Conservation (phyloP, 495 filamentous ascomycete species). For the Tuber melanosporum region DNA sequence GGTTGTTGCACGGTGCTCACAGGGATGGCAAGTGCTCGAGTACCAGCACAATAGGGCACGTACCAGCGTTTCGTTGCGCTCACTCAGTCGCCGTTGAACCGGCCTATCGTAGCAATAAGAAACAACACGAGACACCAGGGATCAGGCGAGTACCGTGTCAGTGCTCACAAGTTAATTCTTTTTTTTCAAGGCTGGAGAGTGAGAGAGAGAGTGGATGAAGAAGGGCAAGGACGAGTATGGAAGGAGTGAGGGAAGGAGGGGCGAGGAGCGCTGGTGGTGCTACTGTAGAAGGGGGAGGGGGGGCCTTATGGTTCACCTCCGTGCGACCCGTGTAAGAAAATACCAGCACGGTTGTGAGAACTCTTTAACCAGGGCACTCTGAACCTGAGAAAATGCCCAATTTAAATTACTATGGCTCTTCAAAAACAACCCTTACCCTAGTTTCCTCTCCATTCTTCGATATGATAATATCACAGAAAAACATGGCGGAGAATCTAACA, state of each 20-base stretch:
- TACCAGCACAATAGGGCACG: not conserved
- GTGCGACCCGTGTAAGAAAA: not conserved
- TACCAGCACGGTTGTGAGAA: not conserved
- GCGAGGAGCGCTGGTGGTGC: not conserved
- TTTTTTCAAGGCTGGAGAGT: not conserved
- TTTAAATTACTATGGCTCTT: no score
- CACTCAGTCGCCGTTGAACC: not conserved
- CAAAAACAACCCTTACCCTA: no score
- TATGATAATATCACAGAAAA: no score
- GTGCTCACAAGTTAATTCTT: not conserved
- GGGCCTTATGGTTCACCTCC: not conserved
- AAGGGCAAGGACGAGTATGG: not conserved
- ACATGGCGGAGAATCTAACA: no score
- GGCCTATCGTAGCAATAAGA: not conserved
- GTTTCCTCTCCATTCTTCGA: no score
- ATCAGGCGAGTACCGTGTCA: not conserved
- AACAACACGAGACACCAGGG: not conserved
- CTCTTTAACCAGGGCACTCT: no score
- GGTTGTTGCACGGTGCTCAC: not conserved
- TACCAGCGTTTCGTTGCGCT: not conserved
- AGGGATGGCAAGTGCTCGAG: not conserved
- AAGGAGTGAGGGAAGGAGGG: slow-evolving; percentile 3
- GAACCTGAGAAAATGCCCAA: no score
- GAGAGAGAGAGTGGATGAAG: not conserved
- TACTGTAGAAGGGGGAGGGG: not conserved